These are phyloP conservation scores for Lactarius indigo DNA, from an alignment of 768 basidiomycete species.

Conservation along the genomic window DNA sequence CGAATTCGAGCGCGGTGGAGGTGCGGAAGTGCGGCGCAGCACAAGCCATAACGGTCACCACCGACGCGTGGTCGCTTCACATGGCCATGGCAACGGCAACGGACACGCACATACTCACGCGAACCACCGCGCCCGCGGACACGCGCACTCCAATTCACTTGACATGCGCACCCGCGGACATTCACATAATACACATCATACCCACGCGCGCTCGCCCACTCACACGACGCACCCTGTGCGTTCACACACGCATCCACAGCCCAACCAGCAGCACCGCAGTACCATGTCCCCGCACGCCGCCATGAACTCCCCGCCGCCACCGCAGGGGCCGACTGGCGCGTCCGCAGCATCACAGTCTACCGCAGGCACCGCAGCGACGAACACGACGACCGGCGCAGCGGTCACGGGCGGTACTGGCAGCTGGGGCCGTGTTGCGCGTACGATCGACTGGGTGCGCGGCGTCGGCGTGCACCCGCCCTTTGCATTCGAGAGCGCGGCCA, in stretches of 20 bases:
- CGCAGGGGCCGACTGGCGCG: neutral
- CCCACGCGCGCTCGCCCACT: constrained; percentile 10
- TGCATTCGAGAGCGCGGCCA: constrained; percentile 25
- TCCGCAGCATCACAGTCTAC: constrained; percentile 25
- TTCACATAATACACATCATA: constrained; percentile 3
- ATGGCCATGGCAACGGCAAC: constrained; percentile 2
- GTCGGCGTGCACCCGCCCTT: constrained; percentile 26
- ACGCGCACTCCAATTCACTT: constrained; percentile 1
- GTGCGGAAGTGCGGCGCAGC: constrained; percentile 15
- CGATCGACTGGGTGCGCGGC: constrained; percentile 22
- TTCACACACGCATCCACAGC: constrained; percentile 21
- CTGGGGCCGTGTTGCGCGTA: constrained; percentile 21
- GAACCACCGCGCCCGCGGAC: constrained; percentile 10
- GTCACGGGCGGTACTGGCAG: constrained; percentile 11
- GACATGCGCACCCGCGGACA: constrained; percentile 13
- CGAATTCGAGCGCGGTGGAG: constrained; percentile 20
- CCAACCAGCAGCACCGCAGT: neutral
- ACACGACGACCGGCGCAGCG: constrained; percentile 4
- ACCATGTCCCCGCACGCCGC: constrained; percentile 5
- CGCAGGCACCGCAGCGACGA: constrained; percentile 12
- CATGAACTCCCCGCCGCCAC: constrained; percentile 12
- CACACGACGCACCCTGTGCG: constrained; percentile 4
- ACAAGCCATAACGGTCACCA: constrained; percentile 13
- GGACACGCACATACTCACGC: constrained; percentile 13
- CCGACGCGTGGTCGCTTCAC: constrained; percentile 5